Percentiles rank a stretch among this genome's conserved stretches.
Evolutionary conservation across 495 filamentous ascomycete genomes (phyloP).

Genomic region (Letharia columbiana): DNA sequence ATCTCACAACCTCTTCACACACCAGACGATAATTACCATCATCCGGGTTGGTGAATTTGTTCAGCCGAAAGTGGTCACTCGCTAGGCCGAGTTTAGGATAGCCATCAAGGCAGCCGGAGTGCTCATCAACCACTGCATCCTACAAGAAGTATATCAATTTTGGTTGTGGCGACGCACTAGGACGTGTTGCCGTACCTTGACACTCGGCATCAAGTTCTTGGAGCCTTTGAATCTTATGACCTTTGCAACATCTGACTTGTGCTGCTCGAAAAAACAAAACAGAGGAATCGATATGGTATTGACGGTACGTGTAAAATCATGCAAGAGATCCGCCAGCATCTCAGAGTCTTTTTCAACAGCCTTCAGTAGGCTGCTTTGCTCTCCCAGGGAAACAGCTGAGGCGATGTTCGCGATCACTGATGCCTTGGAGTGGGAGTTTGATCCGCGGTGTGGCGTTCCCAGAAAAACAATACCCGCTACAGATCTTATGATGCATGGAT

Average conservation of each 20-base stretch:
- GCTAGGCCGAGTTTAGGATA: background rate
- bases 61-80: constrained; percentile 1
- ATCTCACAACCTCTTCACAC: background rate
- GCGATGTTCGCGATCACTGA: background rate
- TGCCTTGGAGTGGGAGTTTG: background rate
- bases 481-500: background rate
- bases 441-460: constrained; percentile 1
- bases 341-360: background rate
- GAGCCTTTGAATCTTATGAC: background rate
- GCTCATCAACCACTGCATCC: constrained; percentile 1
- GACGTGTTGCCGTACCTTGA: too few relatives aligned
- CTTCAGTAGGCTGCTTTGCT: background rate
- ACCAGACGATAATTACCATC: constrained; percentile 1
- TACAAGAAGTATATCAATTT: background rate
- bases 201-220: background rate
- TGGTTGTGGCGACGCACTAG: too few relatives aligned
- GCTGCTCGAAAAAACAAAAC: constrained; percentile 6
- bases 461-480: constrained; percentile 2
- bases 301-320: constrained; percentile 6
- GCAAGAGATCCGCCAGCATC: background rate
- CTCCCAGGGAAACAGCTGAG: background rate
- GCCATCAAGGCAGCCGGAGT: constrained; percentile 3
- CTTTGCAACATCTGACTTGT: background rate
- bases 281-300: constrained; percentile 2
- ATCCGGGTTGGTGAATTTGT: constrained; percentile 1